Evolutionary conservation across 768 basidiomycete species (phyloP).

Genomic region (Rhodotorula toruloides): DNA sequence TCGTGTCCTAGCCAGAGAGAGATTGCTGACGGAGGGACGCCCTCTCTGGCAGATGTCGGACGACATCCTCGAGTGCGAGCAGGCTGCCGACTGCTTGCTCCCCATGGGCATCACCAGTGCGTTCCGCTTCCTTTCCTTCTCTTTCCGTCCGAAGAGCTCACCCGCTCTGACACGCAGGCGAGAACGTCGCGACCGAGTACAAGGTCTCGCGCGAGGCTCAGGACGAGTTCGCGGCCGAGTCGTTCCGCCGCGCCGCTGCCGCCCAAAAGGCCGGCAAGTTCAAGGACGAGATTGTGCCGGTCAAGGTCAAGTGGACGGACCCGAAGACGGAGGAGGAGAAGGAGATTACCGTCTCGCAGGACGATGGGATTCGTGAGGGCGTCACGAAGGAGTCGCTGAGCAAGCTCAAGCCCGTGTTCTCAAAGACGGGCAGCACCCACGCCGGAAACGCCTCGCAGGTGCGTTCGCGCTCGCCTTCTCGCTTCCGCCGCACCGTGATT

Average conservation of each 20-base stretch:
- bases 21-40: not conserved
- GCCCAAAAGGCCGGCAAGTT: slow-evolving; percentile 69
- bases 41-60: slow-evolving; percentile 42
- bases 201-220: slow-evolving; percentile 69
- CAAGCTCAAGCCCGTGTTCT: slow-evolving; percentile 77
- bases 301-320: slow-evolving; percentile 56
- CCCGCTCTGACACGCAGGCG: slow-evolving; percentile 42
- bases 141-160: not conserved
- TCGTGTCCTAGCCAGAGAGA: not conserved
- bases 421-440: slow-evolving; percentile 50
- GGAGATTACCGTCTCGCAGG: slow-evolving; percentile 43
- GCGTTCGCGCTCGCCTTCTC: not conserved
- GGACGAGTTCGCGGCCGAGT: slow-evolving; percentile 82
- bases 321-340: slow-evolving; percentile 56
- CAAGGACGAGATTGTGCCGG: slow-evolving; percentile 79
- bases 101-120: slow-evolving; percentile 66
- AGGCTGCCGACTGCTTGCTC: slow-evolving; percentile 55
- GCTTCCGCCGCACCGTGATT: not conserved
- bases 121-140: slow-evolving; percentile 54
- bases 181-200: slow-evolving; percentile 53
- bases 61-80: slow-evolving; percentile 58
- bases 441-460: slow-evolving; percentile 46
- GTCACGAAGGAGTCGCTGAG: slow-evolving; percentile 72
- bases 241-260: slow-evolving; percentile 68
- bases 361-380: slow-evolving; percentile 47